These are phyloP conservation scores for Pseudisothecium myosuroides DNA, from an alignment of 225 moss, liverwort and hornwort genomes.

Conservation along the genomic window DNA sequence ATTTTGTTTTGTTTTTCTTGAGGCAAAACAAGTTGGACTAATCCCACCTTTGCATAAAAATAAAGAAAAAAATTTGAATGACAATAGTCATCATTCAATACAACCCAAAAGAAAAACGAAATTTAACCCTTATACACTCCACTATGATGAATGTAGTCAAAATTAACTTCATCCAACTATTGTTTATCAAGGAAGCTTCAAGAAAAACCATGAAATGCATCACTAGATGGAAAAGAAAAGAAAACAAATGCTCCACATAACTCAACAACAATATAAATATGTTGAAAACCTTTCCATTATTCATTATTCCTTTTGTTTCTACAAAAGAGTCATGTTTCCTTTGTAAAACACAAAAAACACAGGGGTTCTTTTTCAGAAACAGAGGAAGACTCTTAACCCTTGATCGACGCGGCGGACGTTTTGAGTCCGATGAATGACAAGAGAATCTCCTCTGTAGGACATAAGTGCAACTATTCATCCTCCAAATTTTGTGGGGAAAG, in stretches of 20 bases:
- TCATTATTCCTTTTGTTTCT: background rate
- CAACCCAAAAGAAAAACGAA: background rate
- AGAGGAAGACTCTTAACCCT: too few relatives aligned
- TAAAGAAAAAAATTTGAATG: fast-evolving
- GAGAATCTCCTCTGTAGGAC: too few relatives aligned
- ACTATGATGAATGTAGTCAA: background rate
- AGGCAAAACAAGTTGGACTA: background rate
- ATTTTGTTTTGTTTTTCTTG: fast-evolving
- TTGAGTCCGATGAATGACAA: too few relatives aligned
- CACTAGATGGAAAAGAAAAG: fast-evolving
- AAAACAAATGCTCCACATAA: too few relatives aligned
- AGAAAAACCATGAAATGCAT: background rate
- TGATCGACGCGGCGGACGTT: too few relatives aligned
- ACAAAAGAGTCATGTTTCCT: too few relatives aligned
- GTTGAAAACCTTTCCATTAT: background rate
- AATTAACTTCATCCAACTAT: background rate
- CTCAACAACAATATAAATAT: background rate
- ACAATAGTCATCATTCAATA: background rate
- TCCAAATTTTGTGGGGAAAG: too few relatives aligned
- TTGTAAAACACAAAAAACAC: too few relatives aligned
- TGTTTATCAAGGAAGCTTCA: background rate
- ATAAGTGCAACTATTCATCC: too few relatives aligned
- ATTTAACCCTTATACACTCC: fast-evolving
- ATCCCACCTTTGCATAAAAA: fast-evolving
- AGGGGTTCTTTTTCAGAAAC: too few relatives aligned